Evolutionary conservation across 495 filamentous ascomycete species (phyloP), one percentile per base, ranked within the genome.

Genomic region (Neurospora discreta): DNA sequence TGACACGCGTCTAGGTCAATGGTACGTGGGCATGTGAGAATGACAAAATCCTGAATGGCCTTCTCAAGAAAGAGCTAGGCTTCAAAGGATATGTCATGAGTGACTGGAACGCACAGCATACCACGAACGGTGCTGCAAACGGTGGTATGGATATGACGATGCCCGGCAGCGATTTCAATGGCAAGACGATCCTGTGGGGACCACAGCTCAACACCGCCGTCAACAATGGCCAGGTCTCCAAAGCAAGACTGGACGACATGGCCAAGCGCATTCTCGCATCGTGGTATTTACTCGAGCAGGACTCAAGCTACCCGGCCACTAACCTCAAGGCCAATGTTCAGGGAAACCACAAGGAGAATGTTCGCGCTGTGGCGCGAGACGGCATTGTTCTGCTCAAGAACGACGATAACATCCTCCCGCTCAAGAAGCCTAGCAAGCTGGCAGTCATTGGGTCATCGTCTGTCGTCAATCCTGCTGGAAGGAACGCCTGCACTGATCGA

Each of bases 331-430:
- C 86, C 65, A 84, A 86, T 60, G 89, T 88, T 11, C 84, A 82
- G 70, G 83, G 77, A 46, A 84, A 82, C 71, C 86, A 88, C 74
- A 84, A 82, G 71, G 81, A 93, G 74, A 84, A 90, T 46, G 84
- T 87, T 76, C 84, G 86, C 13, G 84, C 82, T 1, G 87, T 85
- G 5, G 87, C 89, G 0, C 86, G 86, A 15, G 85, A 93, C 58
- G 69, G 89, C 79, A 76, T 92, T 87, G 72, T 96, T 87, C 81
- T 97, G 88, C 82, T 96, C 85, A 93, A 92, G 81, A 94, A 94
- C 75, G 83, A 83, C 6, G 83, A 79, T 70, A 81, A 78, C 46
- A 82, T 87, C 2, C 81, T 94, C 4, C 92, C 92, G 7, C 79
- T 94, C 18, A 84, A 83, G 46, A 85, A 85, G 38, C 87, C 89